Conservation (phyloP, 1,284 basidiomycete genomes). For the Inonotus hispidus region DNA sequence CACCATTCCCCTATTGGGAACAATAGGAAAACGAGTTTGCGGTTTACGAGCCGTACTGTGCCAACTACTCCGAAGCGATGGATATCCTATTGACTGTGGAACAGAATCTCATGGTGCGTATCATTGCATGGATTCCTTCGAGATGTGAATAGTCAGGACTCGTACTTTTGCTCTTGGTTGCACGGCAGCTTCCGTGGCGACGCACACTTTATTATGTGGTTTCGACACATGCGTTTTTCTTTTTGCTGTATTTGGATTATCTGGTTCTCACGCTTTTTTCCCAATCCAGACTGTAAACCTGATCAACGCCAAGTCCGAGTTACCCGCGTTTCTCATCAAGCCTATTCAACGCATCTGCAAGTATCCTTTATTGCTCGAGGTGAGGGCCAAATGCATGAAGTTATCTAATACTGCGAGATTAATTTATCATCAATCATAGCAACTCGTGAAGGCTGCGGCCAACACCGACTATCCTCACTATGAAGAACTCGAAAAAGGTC, state of each 20-base stretch:
- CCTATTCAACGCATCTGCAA: constrained; percentile 77
- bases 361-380: constrained; percentile 63
- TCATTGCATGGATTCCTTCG: constrained; percentile 17
- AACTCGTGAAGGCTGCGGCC: constrained; percentile 72
- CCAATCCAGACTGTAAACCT: constrained; percentile 32
- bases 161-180: constrained; percentile 20
- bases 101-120: constrained; percentile 74
- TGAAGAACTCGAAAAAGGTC: constrained; percentile 80
- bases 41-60: constrained; percentile 97
- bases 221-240: not conserved
- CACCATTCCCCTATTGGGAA: constrained; percentile 29
- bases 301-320: constrained; percentile 81
- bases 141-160: constrained; percentile 14
- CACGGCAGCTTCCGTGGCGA: constrained; percentile 21
- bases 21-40: constrained; percentile 89
- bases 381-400: constrained; percentile 28
- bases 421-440: constrained; percentile 37
- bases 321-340: constrained; percentile 81
- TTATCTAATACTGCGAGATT: constrained; percentile 8
- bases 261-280: constrained; percentile 13
- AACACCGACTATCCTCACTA: constrained; percentile 64
- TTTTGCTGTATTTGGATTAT: constrained; percentile 2
- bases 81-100: constrained; percentile 84
- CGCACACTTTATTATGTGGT: constrained; percentile 2
- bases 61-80: constrained; percentile 88